These are phyloP conservation scores for Pugionium dolabratum DNA, from an alignment of 345 rosid species.

Conservation along the genomic window DNA sequence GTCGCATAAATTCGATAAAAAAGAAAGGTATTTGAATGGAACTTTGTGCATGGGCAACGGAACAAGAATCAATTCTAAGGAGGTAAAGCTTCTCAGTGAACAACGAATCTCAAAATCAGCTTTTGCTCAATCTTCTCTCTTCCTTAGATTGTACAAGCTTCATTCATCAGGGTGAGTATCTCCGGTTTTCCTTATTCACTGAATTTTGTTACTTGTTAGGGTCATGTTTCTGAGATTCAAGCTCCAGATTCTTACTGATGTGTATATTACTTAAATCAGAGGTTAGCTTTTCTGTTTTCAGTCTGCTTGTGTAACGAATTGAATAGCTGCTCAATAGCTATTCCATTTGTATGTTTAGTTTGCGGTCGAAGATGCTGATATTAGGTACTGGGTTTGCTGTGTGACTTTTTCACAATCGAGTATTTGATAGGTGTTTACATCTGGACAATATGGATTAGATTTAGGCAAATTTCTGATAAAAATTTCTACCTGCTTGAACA, in stretches of 20 bases:
- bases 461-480: neutral
- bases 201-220: neutral
- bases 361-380: neutral
- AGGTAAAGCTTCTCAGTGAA: neutral
- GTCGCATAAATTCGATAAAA: slow-evolving; percentile 32
- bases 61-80: slow-evolving; percentile 24
- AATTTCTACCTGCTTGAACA: slow-evolving; percentile 1
- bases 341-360: neutral
- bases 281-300: neutral
- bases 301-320: neutral
- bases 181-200: neutral
- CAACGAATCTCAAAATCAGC: slow-evolving; percentile 1
- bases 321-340: neutral
- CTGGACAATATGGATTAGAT: neutral
- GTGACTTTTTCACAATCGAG: neutral
- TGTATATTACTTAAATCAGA: neutral
- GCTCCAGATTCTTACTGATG: slow-evolving; percentile 4
- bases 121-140: slow-evolving; percentile 22
- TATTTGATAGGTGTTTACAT: slow-evolving; percentile 8
- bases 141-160: slow-evolving; percentile 3
- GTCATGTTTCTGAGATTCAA: slow-evolving; percentile 26
- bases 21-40: slow-evolving; percentile 31
- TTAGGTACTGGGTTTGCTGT: slow-evolving; percentile 15
- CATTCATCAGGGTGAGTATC: slow-evolving; percentile 24
- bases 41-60: slow-evolving; percentile 37